Base-by-base conservation (phyloP, 1,284 basidiomycete genomes). In the Papiliotrema flavescens region DNA sequence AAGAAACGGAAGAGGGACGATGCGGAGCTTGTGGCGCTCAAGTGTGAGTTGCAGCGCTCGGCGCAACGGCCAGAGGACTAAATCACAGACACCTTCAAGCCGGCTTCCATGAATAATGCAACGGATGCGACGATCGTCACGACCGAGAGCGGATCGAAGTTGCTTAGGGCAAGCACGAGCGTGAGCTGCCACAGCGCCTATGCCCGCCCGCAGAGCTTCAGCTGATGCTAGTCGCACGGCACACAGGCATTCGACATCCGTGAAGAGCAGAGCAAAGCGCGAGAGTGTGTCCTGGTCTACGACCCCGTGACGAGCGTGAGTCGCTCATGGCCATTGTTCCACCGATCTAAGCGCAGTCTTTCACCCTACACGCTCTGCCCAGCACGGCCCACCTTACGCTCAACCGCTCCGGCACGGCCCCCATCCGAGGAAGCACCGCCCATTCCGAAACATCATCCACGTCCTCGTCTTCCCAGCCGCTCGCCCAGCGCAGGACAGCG, bases 211-310 rank as follows among this genome's bases (percentile, higher is more conserved):
- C 15, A 37, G 39, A 40, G 5, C 17, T 40, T 5, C 6, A 32
- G 4, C 45, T 55, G 41, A 46, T 49, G 35, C 19, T 46, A 65
- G 54, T 55, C 52, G 37, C 66, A 64, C 3, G 57, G 56, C 2
- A 56, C 60, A 28, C 70, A 73, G 47, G 70, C 69, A 6, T 75
- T 72, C 45, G 70, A 73, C 43, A 61, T 68, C 5, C 53, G 66
- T 14, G 70, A 71, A 42, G 71, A 72, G 52, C 28, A 46, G 11
- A 56, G 54, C 53, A 71, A 70, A 57, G 20, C 59, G 17, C 53
- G 69, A n/a, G 73, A 75, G 53, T 75, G 71, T 41, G 73, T 73
- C 0, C 45, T 75, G 32, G 54, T 75, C 2, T 75, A 59, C 57
- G 59, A 72, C 49, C 65, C 66, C 2, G 62, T 44, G 0, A 56